Evolutionary conservation across 116 monocot species (phyloP), one percentile per base, ranked within the genome.

Genomic region (Papilionanthe hybrid): DNA sequence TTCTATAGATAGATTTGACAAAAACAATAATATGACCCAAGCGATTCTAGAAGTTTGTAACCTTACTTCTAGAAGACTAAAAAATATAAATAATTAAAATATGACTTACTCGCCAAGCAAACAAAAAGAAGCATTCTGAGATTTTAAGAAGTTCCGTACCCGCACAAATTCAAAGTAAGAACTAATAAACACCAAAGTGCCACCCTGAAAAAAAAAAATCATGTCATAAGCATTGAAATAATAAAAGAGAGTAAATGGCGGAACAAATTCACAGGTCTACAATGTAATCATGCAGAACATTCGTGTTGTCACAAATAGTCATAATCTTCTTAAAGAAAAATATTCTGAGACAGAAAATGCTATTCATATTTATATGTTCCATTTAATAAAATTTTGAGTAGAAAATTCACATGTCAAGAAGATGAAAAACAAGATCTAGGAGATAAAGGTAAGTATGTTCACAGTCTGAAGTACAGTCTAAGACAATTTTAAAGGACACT

Each of bases 111-210:
- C 99, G 77, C 93, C 91, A 78, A 99, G 86, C 88, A 89, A 83
- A 85, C 99, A 99, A 72, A 95, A 93, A 5, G 99, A 99, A 80
- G 99, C 92, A 81, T 90, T 86, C 79, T 99, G 89, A 20, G 93
- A 90, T 76, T 88, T 95, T 79, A 99, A 87, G 83, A 95, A 99
- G 81, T 91, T 95, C 8, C 99, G 78, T 41, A 99, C 71, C 71
- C 95, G 84, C 23, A 95, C 89, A 84, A 89, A 99, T 72, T 99
- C 95, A 79, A 93, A 92, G 77, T 95, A 99, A 23, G 89, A 91
- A 79, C 92, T 99, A 55, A 91, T 85, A 78, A 99, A 99, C 75
- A 99, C 44, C 92, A 99, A 84, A 55, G 87, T 84, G 73, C 95
- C 92, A 76, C 95, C 99, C 99, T 99, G 93, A n/a, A 89, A 56